Percentiles rank a stretch among this genome's conserved stretches.
phyloP scores from a whole-genome alignment of 768 basidiomycete genomes.

The Hygrocybe punicea region DNA sequence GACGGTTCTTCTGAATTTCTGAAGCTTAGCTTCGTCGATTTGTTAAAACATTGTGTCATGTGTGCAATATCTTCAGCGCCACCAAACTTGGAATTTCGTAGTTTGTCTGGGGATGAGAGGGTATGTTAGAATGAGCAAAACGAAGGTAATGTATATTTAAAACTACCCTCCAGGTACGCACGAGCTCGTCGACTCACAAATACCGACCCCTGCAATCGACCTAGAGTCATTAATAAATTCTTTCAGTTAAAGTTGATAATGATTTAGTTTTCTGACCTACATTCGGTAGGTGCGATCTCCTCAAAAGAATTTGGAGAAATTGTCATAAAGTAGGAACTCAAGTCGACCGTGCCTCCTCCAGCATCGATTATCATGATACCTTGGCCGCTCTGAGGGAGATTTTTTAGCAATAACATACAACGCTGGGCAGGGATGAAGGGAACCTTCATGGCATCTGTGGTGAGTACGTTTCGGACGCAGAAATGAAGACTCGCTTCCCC shows the following conservation, averaged over 20 bases:
- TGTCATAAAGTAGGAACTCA: conserved; percentile 49
- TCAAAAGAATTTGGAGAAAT: conserved; percentile 34
- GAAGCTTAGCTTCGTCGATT: conserved; percentile 46
- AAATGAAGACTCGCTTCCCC: conserved; percentile 62
- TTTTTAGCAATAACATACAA: not conserved
- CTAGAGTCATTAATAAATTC: conserved; percentile 21
- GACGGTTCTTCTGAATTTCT: conserved; percentile 36
- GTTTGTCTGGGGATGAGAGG: conserved; percentile 30
- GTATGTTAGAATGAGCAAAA: not conserved
- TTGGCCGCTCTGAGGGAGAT: conserved; percentile 36
- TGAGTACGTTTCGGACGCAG: conserved; percentile 43
- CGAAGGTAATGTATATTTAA: not conserved
- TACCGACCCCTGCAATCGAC: conserved; percentile 49
- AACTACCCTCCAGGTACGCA: conserved; percentile 38
- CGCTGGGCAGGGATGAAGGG: not conserved
- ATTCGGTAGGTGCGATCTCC: conserved; percentile 48
- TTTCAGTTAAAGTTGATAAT: not conserved
- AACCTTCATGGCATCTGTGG: conserved; percentile 35
- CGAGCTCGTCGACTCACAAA: conserved; percentile 48
- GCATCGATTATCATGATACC: conserved; percentile 58
- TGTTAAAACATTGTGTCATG: conserved; percentile 45
- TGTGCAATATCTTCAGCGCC: conserved; percentile 38
- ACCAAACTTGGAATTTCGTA: conserved; percentile 39
- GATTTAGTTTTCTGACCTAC: conserved; percentile 23
- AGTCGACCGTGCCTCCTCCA: conserved; percentile 60